Evolutionary conservation across 352 stramenopile species (phyloP).

Genomic region (Elongisporangium senticosum): DNA sequence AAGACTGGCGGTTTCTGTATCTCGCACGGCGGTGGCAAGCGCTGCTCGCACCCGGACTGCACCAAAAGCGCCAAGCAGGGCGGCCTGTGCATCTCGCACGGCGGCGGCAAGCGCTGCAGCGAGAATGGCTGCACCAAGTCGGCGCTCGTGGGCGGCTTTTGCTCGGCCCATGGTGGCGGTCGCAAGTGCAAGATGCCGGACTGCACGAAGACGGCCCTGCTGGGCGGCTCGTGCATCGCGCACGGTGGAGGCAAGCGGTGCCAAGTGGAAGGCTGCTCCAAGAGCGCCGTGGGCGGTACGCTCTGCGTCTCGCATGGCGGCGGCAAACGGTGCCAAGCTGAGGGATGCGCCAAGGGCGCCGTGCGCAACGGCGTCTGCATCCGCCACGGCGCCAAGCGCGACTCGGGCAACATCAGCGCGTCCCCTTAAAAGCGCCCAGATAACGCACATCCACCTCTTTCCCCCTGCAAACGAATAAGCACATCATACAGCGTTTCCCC

Average conservation of each 20-base stretch:
- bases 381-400: conserved; percentile 71
- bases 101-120: conserved; percentile 75
- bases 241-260: conserved; percentile 80
- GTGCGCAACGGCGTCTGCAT: conserved; percentile 86
- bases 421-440: conserved; percentile 8
- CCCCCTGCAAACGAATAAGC: not conserved
- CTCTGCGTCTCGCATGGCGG: conserved; percentile 70
- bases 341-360: conserved; percentile 80
- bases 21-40: conserved; percentile 66
- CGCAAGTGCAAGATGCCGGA: conserved; percentile 64
- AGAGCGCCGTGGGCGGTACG: conserved; percentile 57
- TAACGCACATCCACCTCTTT: not conserved
- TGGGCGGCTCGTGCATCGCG: conserved; percentile 75
- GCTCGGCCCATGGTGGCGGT: conserved; percentile 74
- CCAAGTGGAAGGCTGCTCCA: conserved; percentile 56
- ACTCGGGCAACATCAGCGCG: conserved; percentile 14
- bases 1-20: conserved; percentile 79
- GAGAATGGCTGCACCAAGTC: conserved; percentile 74
- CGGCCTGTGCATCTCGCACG: conserved; percentile 77
- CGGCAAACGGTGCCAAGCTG: conserved; percentile 62
- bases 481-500: not conserved
- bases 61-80: conserved; percentile 83
- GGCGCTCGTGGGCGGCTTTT: conserved; percentile 75
- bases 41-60: conserved; percentile 64
- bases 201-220: conserved; percentile 74